phyloP scores from a whole-genome alignment of 257 asterid genomes.

The Echites panduratus region DNA sequence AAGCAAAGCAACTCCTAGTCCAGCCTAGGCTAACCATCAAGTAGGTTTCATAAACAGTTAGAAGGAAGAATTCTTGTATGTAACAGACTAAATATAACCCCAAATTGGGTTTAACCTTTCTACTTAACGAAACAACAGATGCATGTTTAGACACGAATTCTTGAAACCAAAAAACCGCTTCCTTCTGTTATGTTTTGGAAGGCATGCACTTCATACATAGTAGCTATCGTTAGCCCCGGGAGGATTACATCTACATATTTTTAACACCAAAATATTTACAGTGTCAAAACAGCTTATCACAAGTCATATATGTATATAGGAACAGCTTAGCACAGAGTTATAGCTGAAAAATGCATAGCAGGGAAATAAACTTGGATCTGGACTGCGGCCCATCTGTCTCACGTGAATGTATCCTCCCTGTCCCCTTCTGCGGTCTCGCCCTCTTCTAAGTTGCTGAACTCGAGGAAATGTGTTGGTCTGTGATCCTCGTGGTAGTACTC shows the following conservation, averaged over 20 bases:
- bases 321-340: not conserved
- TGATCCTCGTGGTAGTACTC: conserved; percentile 92
- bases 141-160: no score
- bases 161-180: not conserved
- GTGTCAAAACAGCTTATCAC: not conserved
- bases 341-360: not conserved
- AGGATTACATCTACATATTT: not conserved
- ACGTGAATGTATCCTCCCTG: conserved; percentile 82
- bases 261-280: not conserved
- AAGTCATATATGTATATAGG: not conserved
- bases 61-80: no score
- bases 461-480: conserved; percentile 86
- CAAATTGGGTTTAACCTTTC: no score
- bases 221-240: not conserved
- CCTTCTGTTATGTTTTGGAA: not conserved
- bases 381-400: not conserved
- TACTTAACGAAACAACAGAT: no score
- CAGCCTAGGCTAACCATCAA: no score
- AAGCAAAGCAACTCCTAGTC: no score
- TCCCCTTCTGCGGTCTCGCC: conserved; percentile 92
- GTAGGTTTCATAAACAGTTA: no score
- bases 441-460: conserved; percentile 94
- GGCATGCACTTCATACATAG: not conserved
- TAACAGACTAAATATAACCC: no score
- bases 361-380: not conserved